Evolutionary conservation across 768 basidiomycete species (phyloP).

Genomic region (Boletus rubroflammeus): DNA sequence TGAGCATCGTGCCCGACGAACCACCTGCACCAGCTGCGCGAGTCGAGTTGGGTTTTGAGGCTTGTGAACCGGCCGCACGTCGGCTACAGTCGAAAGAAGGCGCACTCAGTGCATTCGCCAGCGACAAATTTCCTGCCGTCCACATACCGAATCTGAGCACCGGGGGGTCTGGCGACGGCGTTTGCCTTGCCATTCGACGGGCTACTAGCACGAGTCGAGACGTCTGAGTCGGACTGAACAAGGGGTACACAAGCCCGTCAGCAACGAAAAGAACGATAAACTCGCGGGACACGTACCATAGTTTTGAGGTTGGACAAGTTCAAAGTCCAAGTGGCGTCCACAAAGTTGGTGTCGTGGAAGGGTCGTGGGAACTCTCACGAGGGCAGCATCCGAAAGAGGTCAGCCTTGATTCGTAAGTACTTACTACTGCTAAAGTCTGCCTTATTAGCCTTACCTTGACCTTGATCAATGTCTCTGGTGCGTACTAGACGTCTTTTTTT

Average conservation of each 20-base stretch:
- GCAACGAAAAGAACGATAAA: not conserved
- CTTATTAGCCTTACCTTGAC: too few relatives aligned
- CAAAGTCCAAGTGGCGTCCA: not conserved
- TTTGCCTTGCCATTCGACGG: conserved; percentile 40
- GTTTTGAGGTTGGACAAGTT: conserved; percentile 9
- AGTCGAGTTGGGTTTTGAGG: conserved; percentile 74
- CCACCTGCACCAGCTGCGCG: conserved; percentile 95
- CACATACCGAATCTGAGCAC: conserved; percentile 76
- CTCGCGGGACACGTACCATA: conserved; percentile 31
- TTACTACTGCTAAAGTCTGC: too few relatives aligned
- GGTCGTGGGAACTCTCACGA: conserved; percentile 20
- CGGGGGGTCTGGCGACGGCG: conserved; percentile 68
- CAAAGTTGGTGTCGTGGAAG: conserved; percentile 22
- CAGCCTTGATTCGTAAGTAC: too few relatives aligned
- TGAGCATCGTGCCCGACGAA: conserved; percentile 97
- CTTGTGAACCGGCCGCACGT: conserved; percentile 65
- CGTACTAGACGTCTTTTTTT: not conserved
- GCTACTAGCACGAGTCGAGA: conserved; percentile 42
- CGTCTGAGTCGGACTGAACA: conserved; percentile 79
- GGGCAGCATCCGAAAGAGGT: not conserved
- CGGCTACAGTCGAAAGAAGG: conserved; percentile 43
- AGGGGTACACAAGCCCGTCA: not conserved
- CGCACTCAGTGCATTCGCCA: not conserved
- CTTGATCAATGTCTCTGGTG: conserved; percentile 33
- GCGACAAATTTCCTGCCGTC: not conserved